Evolutionary conservation across 164 flowering plant genomes (phyloP).

Genomic region (Vitis rotundifolia): DNA sequence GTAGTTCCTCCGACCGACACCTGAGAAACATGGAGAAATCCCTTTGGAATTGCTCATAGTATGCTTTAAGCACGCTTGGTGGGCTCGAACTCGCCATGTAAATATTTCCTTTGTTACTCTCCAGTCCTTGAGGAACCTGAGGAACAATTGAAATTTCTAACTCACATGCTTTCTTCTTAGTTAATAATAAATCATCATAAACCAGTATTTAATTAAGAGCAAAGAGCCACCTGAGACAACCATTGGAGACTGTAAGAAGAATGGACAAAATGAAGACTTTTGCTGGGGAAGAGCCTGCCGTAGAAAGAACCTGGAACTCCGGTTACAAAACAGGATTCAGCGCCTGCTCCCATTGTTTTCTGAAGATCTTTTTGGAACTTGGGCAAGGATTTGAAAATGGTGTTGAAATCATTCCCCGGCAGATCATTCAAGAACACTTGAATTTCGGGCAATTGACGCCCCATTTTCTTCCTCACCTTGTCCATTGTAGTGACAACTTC

Average conservation of each 20-base stretch:
- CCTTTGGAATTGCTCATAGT: conserved; percentile 40
- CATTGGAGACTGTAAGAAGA: conserved; percentile 66
- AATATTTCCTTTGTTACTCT: conserved; percentile 47
- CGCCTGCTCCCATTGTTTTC: conserved; percentile 19
- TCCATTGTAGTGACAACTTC: conserved; percentile 32
- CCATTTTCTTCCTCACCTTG: conserved; percentile 6
- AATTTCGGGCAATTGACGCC: conserved; percentile 31
- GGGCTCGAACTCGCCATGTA: conserved; percentile 48
- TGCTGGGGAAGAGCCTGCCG: conserved; percentile 50
- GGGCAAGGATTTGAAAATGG: conserved; percentile 43
- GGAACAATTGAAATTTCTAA: neutral
- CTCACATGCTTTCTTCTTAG: neutral
- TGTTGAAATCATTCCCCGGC: conserved; percentile 69
- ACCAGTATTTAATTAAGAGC: neutral
- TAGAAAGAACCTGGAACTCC: conserved; percentile 69
- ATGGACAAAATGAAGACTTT: conserved; percentile 54
- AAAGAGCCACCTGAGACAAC: conserved; percentile 56
- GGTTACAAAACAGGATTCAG: conserved; percentile 38
- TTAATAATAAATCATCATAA: neutral
- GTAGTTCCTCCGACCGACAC: conserved; percentile 49
- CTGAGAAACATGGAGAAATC: conserved; percentile 51
- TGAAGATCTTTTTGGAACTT: conserved; percentile 24
- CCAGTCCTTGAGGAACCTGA: conserved; percentile 54
- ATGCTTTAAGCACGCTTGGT: conserved; percentile 33
- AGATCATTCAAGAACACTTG: conserved; percentile 61